These are phyloP conservation scores for Umbilicus rupestris DNA, from an alignment of 164 flowering plant species.

Conservation along the genomic window DNA sequence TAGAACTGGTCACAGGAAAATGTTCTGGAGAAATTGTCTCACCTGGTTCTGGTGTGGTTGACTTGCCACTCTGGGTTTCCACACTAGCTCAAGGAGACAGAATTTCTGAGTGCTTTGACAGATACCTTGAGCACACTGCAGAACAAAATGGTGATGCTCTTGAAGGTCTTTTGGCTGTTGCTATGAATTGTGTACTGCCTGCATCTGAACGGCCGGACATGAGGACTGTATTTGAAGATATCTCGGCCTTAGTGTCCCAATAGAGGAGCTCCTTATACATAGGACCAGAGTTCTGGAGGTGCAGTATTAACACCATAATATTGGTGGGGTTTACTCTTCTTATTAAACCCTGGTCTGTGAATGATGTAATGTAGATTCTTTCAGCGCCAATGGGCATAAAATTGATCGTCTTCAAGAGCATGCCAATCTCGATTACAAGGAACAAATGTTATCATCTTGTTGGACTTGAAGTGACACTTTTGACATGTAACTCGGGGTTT, in stretches of 20 bases:
- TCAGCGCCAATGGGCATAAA: too few relatives aligned
- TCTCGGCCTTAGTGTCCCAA: slow-evolving; percentile 24
- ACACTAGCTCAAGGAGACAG: slow-evolving; percentile 24
- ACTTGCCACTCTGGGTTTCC: slow-evolving; percentile 64
- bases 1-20: slow-evolving; percentile 64
- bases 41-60: slow-evolving; percentile 35
- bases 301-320: background rate
- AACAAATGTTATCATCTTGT: too few relatives aligned
- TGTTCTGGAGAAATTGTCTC: slow-evolving; percentile 49
- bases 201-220: slow-evolving; percentile 69
- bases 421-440: too few relatives aligned
- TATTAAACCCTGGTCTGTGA: background rate
- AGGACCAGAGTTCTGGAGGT: background rate
- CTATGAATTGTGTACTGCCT: slow-evolving; percentile 52
- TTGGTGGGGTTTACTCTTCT: background rate
- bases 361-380: background rate
- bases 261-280: background rate
- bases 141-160: slow-evolving; percentile 17
- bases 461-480: background rate
- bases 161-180: slow-evolving; percentile 39
- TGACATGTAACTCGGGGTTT: background rate
- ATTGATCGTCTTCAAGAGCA: too few relatives aligned
- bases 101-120: slow-evolving; percentile 39
- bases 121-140: slow-evolving; percentile 14
- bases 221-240: slow-evolving; percentile 42